These are phyloP conservation scores for Kappamyces sp. DNA, from an alignment of 192 early-diverging fungal genomes.

Conservation along the genomic window DNA sequence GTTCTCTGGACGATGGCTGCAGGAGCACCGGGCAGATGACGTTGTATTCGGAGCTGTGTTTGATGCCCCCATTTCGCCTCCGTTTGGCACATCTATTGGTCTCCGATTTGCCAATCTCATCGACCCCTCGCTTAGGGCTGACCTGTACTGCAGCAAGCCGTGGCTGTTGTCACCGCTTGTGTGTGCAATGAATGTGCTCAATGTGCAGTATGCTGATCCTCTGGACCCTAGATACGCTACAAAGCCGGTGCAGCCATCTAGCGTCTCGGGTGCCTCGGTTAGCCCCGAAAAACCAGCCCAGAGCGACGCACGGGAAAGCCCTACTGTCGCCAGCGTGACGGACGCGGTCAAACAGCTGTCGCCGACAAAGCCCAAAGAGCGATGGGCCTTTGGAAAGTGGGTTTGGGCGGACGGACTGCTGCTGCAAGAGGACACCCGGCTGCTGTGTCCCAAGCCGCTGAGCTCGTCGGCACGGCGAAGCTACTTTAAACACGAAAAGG, in stretches of 20 bases:
- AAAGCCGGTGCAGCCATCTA: slow-evolving; percentile 7
- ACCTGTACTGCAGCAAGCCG: slow-evolving; percentile 65
- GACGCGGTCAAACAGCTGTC: slow-evolving; percentile 6
- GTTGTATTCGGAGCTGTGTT: too few relatives aligned
- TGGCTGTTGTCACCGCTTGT: slow-evolving; percentile 67
- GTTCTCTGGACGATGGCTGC: too few relatives aligned
- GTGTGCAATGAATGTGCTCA: slow-evolving; percentile 69
- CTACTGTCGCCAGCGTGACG: too few relatives aligned
- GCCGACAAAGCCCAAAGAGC: slow-evolving; percentile 20
- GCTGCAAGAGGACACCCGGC: slow-evolving; percentile 32
- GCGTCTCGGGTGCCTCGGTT: neutral
- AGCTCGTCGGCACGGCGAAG: slow-evolving; percentile 43
- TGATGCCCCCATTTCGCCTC: too few relatives aligned
- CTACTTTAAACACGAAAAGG: slow-evolving; percentile 44
- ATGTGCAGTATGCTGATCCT: slow-evolving; percentile 32
- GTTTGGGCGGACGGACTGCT: slow-evolving; percentile 25
- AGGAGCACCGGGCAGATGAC: too few relatives aligned
- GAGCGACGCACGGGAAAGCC: neutral
- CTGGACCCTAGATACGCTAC: neutral
- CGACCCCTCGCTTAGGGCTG: slow-evolving; percentile 67
- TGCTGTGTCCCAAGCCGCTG: slow-evolving; percentile 17
- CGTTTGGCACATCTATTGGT: too few relatives aligned
- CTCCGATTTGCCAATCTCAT: slow-evolving; percentile 58
- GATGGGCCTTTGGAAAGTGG: slow-evolving; percentile 33
- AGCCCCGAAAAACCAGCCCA: too few relatives aligned